Conservation (phyloP, 352 stramenopile species). For the Phytophthora hibernalis region DNA sequence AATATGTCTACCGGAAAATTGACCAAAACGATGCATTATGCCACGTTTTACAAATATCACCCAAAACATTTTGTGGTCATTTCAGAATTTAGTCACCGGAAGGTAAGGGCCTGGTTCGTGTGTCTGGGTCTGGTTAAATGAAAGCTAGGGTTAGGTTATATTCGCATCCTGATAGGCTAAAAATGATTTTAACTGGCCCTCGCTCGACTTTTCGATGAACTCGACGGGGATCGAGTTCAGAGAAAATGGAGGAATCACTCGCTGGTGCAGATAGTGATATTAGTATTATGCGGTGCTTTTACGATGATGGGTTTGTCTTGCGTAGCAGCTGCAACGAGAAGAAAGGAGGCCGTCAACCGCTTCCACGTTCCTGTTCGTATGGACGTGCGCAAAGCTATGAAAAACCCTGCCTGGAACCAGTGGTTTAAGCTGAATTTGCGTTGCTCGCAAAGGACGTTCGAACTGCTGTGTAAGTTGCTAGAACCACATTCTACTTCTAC, state of each 20-base stretch:
- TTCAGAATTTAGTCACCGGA: no score
- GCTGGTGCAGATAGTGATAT: neutral
- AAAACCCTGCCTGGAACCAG: neutral
- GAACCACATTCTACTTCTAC: neutral
- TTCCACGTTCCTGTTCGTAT: neutral
- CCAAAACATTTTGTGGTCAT: no score
- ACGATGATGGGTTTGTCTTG: neutral
- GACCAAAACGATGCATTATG: no score
- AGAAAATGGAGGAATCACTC: neutral
- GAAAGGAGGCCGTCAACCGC: neutral
- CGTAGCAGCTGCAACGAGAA: neutral
- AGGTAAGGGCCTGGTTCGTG: neutral
- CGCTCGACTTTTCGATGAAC: neutral
- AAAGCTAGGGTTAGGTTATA: no score
- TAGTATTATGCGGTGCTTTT: neutral
- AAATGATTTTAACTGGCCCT: neutral
- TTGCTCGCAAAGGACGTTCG: neutral
- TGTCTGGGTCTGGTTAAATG: neutral
- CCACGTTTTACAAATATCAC: no score
- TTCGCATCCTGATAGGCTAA: no score
- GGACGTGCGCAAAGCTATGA: neutral
- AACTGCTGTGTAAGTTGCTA: neutral
- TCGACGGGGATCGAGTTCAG: neutral
- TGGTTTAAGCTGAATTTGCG: neutral
- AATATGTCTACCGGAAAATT: no score